Conservation (phyloP, 2,329 filamentous ascomycete species). For the Monosporascus sp. region DNA sequence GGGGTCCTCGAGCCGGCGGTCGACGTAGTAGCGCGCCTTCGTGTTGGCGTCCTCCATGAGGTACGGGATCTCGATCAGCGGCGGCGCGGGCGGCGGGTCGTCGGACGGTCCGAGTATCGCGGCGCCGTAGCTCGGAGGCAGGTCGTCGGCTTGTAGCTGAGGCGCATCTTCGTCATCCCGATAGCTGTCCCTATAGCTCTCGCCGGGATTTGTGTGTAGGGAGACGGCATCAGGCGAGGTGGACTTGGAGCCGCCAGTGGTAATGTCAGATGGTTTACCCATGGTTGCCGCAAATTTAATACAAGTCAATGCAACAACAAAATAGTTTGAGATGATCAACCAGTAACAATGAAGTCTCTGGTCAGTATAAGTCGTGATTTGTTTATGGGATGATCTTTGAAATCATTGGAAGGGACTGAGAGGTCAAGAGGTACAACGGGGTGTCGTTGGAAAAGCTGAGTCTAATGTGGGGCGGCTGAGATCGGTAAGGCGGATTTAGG, state of each 20-base stretch:
- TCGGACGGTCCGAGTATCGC: not conserved
- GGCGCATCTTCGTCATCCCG: not conserved
- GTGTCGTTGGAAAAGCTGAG: no score
- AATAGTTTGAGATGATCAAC: no score
- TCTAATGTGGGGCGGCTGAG: no score
- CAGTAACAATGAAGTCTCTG: no score
- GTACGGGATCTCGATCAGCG: conserved; percentile 5
- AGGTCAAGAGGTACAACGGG: no score
- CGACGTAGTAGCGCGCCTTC: conserved; percentile 38
- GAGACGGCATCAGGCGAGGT: not conserved
- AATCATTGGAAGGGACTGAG: no score
- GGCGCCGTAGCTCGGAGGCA: not conserved
- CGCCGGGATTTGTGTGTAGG: not conserved
- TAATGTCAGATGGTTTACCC: not conserved
- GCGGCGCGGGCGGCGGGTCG: not conserved
- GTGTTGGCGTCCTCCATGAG: conserved; percentile 24
- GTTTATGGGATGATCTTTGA: no score
- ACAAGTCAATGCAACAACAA: no score
- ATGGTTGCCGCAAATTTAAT: not conserved
- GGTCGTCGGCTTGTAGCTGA: not conserved
- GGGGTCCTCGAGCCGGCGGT: conserved; percentile 40
- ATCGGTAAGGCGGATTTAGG: no score
- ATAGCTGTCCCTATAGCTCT: not conserved
- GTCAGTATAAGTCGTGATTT: no score
- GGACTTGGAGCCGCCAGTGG: not conserved